Conservation (phyloP, 805 yeast species). For the Candida tibetensis region DNA sequence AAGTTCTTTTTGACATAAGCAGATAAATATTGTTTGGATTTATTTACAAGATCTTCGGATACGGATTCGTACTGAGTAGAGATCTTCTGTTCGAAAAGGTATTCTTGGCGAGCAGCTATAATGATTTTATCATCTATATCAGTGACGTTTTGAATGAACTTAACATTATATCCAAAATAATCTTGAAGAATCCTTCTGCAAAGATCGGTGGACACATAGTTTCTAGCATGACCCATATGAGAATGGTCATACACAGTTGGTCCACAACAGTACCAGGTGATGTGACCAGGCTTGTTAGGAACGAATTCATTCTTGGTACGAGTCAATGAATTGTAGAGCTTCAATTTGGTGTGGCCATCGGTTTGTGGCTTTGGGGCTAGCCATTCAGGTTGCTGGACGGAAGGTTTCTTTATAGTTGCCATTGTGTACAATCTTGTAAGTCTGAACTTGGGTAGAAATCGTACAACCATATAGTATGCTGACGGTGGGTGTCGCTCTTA, state of each 20-base stretch:
- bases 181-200: slow-evolving; percentile 85
- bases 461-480: slow-evolving; percentile 4
- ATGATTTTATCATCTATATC: slow-evolving; percentile 98
- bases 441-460: background rate
- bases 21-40: slow-evolving; percentile 44
- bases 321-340: slow-evolving; percentile 80
- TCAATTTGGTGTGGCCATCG: slow-evolving; percentile 38
- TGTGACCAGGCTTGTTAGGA: slow-evolving; percentile 62
- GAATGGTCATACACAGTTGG: slow-evolving; percentile 96
- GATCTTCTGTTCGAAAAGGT: slow-evolving; percentile 64
- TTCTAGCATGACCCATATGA: slow-evolving; percentile 99
- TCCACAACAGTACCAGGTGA: slow-evolving; percentile 97
- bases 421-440: slow-evolving; percentile 1
- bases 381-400: slow-evolving; percentile 41
- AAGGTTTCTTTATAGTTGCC: slow-evolving; percentile 22
- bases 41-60: slow-evolving; percentile 33
- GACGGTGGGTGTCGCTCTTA: background rate
- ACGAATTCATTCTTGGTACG: slow-evolving; percentile 73
- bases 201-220: slow-evolving; percentile 91
- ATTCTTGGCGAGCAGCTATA: slow-evolving; percentile 87
- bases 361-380: slow-evolving; percentile 19
- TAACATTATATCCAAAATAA: slow-evolving; percentile 86
- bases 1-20: slow-evolving; percentile 55
- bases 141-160: slow-evolving; percentile 95
- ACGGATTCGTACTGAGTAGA: slow-evolving; percentile 25